A percentile compares a stretch with the other conserved stretches of the same genome.
These are phyloP conservation scores for Prunus davidiana DNA, from an alignment of 306 rosid genomes.

Conservation along the genomic window DNA sequence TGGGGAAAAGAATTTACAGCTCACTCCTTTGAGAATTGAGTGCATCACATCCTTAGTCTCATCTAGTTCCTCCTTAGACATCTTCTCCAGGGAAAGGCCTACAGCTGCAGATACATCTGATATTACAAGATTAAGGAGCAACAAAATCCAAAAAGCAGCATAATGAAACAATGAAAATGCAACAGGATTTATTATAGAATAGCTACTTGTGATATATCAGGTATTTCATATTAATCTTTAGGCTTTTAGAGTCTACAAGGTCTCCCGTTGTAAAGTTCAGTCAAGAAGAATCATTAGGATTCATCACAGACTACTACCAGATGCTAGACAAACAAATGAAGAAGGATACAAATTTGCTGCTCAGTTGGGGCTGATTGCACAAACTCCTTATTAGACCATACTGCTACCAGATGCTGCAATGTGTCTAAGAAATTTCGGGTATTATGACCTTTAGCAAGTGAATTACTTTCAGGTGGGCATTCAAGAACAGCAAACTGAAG, in stretches of 20 bases:
- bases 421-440: conserved; percentile 40
- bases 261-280: not conserved
- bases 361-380: conserved; percentile 82
- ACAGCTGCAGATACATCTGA: conserved; percentile 89
- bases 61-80: conserved; percentile 75
- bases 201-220: not conserved
- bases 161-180: not conserved
- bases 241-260: not conserved
- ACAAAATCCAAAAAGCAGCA: conserved; percentile 13
- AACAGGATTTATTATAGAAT: not conserved
- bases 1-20: conserved; percentile 53
- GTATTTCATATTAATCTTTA: not conserved
- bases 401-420: conserved; percentile 57
- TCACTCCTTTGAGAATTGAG: conserved; percentile 93
- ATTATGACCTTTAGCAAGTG: conserved; percentile 37
- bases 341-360: conserved; percentile 96
- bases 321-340: conserved; percentile 12
- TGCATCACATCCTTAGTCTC: conserved; percentile 69
- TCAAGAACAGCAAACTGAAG: conserved; percentile 77
- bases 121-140: conserved; percentile 41
- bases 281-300: not conserved
- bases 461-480: conserved; percentile 57
- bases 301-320: not conserved
- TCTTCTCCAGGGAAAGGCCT: conserved; percentile 73
- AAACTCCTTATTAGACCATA: conserved; percentile 84